Evolutionary conservation across 805 yeast species (phyloP).

Genomic region (Schizosaccharomyces japonicus): DNA sequence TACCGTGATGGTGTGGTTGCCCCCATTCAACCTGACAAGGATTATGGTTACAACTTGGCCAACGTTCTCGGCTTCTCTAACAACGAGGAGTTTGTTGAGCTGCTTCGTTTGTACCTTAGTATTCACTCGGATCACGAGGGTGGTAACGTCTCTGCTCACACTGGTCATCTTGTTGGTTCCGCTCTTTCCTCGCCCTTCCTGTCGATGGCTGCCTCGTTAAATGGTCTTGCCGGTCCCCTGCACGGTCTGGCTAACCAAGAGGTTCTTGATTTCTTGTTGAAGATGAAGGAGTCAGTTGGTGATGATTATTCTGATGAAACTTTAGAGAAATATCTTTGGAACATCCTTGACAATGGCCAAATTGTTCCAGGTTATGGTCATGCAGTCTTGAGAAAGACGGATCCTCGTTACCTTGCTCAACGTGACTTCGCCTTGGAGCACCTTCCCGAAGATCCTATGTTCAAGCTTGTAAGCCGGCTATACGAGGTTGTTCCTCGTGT

Average conservation of each 20-base stretch:
- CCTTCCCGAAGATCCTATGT: slow-evolving; percentile 29
- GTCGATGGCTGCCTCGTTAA: slow-evolving; percentile 54
- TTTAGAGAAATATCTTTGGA: slow-evolving; percentile 49
- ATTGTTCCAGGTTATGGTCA: slow-evolving; percentile 80
- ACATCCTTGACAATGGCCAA: slow-evolving; percentile 42
- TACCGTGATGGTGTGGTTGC: slow-evolving; percentile 58
- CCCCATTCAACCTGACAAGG: slow-evolving; percentile 20
- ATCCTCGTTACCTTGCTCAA: slow-evolving; percentile 59
- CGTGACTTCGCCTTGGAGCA: slow-evolving; percentile 37
- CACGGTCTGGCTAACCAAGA: slow-evolving; percentile 76
- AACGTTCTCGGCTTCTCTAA: slow-evolving; percentile 34
- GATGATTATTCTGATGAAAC: slow-evolving; percentile 21
- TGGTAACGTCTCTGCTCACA: slow-evolving; percentile 63
- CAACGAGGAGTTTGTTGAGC: slow-evolving; percentile 31
- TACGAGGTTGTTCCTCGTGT: slow-evolving; percentile 55
- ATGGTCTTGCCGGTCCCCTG: slow-evolving; percentile 68
- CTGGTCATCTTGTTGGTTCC: slow-evolving; percentile 63
- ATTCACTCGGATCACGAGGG: slow-evolving; percentile 68
- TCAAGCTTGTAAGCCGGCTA: slow-evolving; percentile 40
- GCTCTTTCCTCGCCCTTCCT: slow-evolving; percentile 57
- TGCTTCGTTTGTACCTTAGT: slow-evolving; percentile 49
- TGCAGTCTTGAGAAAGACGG: slow-evolving; percentile 63
- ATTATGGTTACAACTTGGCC: slow-evolving; percentile 50
- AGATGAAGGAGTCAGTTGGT: slow-evolving; percentile 25
- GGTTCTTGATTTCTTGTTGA: slow-evolving; percentile 49